Conservation (phyloP, 2,329 filamentous ascomycete genomes). For the Cercospora brassicicola region DNA sequence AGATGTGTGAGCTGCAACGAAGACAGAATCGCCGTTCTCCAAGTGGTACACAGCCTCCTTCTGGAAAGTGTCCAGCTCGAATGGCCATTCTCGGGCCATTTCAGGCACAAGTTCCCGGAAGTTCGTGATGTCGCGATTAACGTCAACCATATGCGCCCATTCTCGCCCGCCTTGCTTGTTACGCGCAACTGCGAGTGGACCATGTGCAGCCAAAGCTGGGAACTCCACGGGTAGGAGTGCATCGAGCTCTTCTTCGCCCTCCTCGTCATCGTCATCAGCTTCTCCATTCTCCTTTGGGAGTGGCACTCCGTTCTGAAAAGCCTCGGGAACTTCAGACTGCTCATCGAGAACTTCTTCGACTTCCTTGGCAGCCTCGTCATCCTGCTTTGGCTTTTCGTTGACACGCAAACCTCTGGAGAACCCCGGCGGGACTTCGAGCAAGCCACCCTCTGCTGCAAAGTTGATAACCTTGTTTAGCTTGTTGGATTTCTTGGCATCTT, state of each 20-base stretch:
- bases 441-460: conserved; percentile 71
- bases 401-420: conserved; percentile 77
- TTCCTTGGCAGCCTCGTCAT: conserved; percentile 61
- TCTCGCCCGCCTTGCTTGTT: conserved; percentile 75
- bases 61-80: conserved; percentile 96
- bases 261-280: conserved; percentile 41
- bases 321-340: conserved; percentile 46
- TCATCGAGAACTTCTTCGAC: conserved; percentile 65
- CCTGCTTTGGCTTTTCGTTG: conserved; percentile 57
- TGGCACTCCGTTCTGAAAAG: conserved; percentile 37
- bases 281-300: conserved; percentile 45
- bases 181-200: conserved; percentile 69
- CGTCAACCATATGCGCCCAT: conserved; percentile 98
- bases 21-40: conserved; percentile 94
- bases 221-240: conserved; percentile 88
- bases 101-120: conserved; percentile 91
- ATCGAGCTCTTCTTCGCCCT: conserved; percentile 68
- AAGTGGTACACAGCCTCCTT: conserved; percentile 98
- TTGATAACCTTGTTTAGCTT: conserved; percentile 83
- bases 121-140: conserved; percentile 89
- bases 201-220: conserved; percentile 81
- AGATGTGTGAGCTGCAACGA: conserved; percentile 95
- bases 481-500: conserved; percentile 44
- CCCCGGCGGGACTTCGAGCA: conserved; percentile 81
- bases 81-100: conserved; percentile 95